Conservation (phyloP, 768 basidiomycete genomes). For the Fistulinella prunicolor region DNA sequence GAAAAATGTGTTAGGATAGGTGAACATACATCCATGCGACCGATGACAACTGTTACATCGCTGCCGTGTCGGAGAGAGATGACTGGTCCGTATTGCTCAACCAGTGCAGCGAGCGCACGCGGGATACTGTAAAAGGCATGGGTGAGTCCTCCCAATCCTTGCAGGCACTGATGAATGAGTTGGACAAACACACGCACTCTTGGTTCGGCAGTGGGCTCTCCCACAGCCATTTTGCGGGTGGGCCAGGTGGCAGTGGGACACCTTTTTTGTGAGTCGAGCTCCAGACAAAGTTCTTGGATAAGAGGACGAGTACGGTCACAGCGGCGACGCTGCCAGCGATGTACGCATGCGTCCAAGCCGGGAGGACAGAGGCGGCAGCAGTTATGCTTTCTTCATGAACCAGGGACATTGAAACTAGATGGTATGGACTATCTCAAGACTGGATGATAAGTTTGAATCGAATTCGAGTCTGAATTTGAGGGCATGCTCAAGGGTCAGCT, state of each 20-base stretch:
- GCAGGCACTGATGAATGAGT: not conserved
- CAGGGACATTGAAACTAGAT: not conserved
- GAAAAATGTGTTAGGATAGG: too few species aligned
- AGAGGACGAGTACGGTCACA: not conserved
- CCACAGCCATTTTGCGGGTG: conserved; percentile 18
- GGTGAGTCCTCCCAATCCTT: not conserved
- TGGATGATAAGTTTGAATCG: too few species aligned
- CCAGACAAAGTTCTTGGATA: not conserved
- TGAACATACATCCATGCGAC: conserved; percentile 14
- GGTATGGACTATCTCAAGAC: too few species aligned
- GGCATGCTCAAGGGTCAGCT: too few species aligned
- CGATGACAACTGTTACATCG: conserved; percentile 15
- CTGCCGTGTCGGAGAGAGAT: conserved; percentile 49
- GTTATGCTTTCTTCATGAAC: not conserved
- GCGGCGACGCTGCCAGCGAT: not conserved
- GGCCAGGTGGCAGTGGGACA: conserved; percentile 18
- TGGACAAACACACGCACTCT: not conserved
- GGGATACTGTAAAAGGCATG: not conserved
- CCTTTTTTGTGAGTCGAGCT: not conserved
- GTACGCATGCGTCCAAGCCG: not conserved
- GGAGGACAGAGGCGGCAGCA: not conserved
- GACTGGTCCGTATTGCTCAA: conserved; percentile 53
- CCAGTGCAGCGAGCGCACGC: conserved; percentile 44
- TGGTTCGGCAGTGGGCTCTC: conserved; percentile 9
- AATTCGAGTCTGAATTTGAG: too few species aligned